These are phyloP conservation scores for Talaromyces liani DNA, from an alignment of 495 filamentous ascomycete genomes.

Conservation along the genomic window DNA sequence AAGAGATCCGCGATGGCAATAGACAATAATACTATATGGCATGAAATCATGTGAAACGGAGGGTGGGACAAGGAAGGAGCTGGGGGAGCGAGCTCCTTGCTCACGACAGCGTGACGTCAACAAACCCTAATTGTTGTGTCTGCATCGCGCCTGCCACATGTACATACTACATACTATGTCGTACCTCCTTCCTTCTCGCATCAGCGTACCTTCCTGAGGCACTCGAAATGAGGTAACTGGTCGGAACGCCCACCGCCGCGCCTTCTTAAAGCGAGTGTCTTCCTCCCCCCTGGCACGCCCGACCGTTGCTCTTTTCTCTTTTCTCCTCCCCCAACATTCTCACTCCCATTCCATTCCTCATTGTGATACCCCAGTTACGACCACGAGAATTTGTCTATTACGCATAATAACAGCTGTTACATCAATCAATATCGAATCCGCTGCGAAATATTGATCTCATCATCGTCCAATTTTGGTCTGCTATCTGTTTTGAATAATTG, in stretches of 20 bases:
- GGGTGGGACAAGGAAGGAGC: not conserved
- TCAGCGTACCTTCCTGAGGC: not conserved
- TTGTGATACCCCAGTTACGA: conserved; percentile 8
- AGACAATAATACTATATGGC: no score
- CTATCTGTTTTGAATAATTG: not conserved
- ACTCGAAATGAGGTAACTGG: not conserved
- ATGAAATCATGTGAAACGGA: not conserved
- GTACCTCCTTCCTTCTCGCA: not conserved
- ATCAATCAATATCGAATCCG: not conserved
- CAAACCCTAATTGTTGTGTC: not conserved
- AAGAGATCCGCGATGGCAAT: not conserved
- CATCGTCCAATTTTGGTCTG: not conserved
- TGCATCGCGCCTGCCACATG: conserved; percentile 4
- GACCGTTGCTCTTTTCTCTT: not conserved
- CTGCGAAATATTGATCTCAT: not conserved
- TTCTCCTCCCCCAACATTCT: conserved; percentile 1
- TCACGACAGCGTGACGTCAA: conserved; percentile 5
- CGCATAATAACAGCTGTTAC: not conserved
- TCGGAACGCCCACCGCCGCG: conserved; percentile 1
- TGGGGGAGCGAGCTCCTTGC: not conserved
- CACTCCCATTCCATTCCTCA: conserved; percentile 3
- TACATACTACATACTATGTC: not conserved
- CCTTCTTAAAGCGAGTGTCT: not conserved
- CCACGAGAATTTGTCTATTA: not conserved
- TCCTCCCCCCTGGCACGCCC: not conserved